Conservation (phyloP, 2,329 filamentous ascomycete species). For the Aspergillus quadrilineatus region DNA sequence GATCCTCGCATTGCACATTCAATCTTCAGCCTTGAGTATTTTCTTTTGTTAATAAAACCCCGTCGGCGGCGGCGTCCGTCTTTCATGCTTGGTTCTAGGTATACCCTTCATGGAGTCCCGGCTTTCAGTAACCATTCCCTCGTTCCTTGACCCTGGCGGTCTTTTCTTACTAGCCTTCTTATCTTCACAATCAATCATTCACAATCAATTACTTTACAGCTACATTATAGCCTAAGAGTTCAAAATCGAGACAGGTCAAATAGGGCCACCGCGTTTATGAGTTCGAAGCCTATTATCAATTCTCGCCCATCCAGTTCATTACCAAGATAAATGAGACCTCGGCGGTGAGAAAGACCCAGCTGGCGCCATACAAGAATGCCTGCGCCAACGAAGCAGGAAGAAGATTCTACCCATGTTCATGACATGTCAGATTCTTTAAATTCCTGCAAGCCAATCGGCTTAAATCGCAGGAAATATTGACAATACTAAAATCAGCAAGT, state of each 20-base stretch:
- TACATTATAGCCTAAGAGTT: not conserved
- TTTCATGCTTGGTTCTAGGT: conserved; percentile 8
- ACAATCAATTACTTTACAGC: not conserved
- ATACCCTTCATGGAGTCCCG: conserved; percentile 14
- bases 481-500: no score
- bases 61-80: conserved; percentile 3
- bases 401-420: not conserved
- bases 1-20: not conserved
- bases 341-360: not conserved
- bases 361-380: not conserved
- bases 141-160: conserved; percentile 1
- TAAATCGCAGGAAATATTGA: no score
- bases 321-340: not conserved
- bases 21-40: not conserved
- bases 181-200: not conserved
- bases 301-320: not conserved
- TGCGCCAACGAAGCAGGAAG: not conserved
- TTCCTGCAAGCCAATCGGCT: no score
- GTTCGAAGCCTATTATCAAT: no score
- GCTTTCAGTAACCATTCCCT: conserved; percentile 6
- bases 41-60: not conserved
- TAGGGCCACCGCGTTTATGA: no score
- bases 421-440: not conserved
- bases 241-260: not conserved
- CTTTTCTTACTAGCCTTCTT: not conserved